Evolutionary conservation across 2,329 filamentous ascomycete species (phyloP).

Genomic region (Coniochaeta prunicola): DNA sequence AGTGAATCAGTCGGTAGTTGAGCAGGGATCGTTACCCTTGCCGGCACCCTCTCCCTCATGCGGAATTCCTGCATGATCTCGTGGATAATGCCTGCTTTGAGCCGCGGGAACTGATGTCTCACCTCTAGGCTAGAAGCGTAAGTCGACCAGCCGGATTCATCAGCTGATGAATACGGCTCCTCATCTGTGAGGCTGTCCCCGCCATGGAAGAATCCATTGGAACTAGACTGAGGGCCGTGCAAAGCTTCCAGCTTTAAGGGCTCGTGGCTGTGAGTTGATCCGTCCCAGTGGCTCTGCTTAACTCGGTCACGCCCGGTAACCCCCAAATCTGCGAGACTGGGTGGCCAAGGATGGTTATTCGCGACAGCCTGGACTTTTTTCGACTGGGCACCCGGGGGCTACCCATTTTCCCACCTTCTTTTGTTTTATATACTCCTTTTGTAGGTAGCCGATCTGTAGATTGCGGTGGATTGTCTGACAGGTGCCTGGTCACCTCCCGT

Average conservation of each 20-base stretch:
- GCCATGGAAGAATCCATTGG: not conserved
- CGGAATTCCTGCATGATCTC: not conserved
- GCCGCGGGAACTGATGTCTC: not conserved
- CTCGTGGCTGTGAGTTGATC: not conserved
- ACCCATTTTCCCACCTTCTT: too few relatives aligned
- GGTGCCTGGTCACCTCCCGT: too few relatives aligned
- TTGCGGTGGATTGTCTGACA: too few relatives aligned
- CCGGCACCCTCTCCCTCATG: not conserved
- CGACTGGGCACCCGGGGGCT: too few relatives aligned
- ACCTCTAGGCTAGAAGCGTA: not conserved
- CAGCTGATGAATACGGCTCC: not conserved
- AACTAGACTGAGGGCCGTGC: not conserved
- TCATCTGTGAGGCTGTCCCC: not conserved
- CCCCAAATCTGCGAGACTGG: too few relatives aligned
- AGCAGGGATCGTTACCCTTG: not conserved
- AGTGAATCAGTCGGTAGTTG: not conserved
- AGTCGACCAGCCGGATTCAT: not conserved
- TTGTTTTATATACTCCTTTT: too few relatives aligned
- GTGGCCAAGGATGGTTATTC: too few relatives aligned
- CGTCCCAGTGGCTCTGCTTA: too few relatives aligned
- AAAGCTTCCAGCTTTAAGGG: not conserved
- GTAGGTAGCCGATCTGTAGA: too few relatives aligned
- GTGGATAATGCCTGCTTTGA: not conserved
- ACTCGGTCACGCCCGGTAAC: too few relatives aligned
- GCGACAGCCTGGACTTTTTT: too few relatives aligned